Evolutionary conservation across 129 eudicot genomes (phyloP).

Genomic region (Arctium minus): DNA sequence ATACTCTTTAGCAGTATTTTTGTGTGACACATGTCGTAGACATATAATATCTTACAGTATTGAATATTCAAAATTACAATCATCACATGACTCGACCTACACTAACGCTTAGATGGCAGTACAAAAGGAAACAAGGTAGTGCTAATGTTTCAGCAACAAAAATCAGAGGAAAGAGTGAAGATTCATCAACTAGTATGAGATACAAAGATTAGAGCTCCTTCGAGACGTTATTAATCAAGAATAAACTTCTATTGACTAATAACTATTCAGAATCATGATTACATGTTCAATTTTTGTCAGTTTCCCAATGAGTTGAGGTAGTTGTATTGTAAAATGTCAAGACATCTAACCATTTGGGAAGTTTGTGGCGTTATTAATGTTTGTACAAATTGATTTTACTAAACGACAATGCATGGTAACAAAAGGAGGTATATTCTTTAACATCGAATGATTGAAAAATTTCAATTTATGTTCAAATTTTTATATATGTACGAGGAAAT

Average conservation of each 20-base stretch:
- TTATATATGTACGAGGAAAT: background rate
- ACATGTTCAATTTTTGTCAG: no score
- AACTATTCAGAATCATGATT: background rate
- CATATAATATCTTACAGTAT: no score
- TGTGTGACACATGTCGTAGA: no score
- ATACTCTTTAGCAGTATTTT: no score
- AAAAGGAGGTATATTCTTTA: background rate
- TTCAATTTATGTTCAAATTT: background rate
- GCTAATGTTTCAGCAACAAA: background rate
- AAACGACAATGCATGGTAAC: background rate
- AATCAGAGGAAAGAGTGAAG: background rate
- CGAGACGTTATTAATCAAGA: background rate
- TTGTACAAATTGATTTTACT: background rate
- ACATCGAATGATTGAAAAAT: no score
- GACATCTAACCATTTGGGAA: background rate
- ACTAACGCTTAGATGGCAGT: no score
- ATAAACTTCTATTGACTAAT: background rate
- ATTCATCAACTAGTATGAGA: background rate
- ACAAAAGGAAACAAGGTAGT: background rate
- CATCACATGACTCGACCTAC: no score
- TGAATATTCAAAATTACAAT: no score
- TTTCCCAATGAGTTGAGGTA: no score
- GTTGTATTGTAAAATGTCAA: background rate
- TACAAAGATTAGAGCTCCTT: background rate
- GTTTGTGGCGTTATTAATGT: background rate